Evolutionary conservation across 1,284 basidiomycete species (phyloP), one percentile per base, ranked within the genome.

Genomic region (Neonothopanus nambi): DNA sequence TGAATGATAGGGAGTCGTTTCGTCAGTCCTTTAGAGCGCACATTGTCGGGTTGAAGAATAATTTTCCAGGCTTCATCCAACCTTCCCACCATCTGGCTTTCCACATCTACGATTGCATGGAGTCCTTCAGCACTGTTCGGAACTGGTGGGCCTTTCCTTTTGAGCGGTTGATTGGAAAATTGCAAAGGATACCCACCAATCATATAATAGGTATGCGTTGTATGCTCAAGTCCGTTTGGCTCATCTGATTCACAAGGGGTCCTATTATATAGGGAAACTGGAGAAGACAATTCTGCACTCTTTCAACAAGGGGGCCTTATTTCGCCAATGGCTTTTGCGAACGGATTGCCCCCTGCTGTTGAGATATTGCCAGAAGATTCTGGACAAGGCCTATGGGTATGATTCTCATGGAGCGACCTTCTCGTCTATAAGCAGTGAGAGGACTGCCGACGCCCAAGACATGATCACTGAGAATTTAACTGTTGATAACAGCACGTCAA

Each of bases 81-180:
- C 52, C 52, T 12, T 21, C 26, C 13, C 52, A 54, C 41, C 52
- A 54, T 48, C n/a, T 54, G 8, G 52, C 33, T 4, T 54, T 49
- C 23, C 52, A 54, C 38, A 35, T 54, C 6, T 45, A 49, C 17
- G 46, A 54, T 21, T 54, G 41, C 24, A 48, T 54, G 46, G 38
- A 42, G 20, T 28, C 35, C 13, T 54, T 54, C 23, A 37, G 52
- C 45, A 21, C 52, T 9, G 47, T 54, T 15, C 28, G 35, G 15
- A 49, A 48, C 40, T 54, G 33, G 20, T 54, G 52, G 52, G 21
- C 26, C 37, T 54, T 54, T 28, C 38, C 47, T 21, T 35, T 35
- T 15, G 52, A 54, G 21, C 18, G 46, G 13, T 28, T 49, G 35
- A 54, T 54, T 26, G 47, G 52, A 18, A 49, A 35, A 26, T 40